A percentile compares a stretch with the other conserved stretches of the same genome.
These are phyloP conservation scores for Corynascus novoguineensis DNA, from an alignment of 495 filamentous ascomycete species.

Conservation along the genomic window DNA sequence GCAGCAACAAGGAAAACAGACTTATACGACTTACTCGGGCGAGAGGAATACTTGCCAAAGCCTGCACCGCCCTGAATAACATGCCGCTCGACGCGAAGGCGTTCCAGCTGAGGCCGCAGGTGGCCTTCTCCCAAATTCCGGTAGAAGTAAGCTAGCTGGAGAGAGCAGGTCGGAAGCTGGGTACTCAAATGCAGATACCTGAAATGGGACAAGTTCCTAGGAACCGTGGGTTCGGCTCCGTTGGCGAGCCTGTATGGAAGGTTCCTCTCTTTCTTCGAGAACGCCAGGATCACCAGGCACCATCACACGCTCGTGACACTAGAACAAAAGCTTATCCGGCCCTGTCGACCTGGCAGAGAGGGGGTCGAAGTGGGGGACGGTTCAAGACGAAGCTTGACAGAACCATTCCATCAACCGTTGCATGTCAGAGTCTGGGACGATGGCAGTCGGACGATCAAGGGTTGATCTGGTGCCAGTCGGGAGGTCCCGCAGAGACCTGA, in stretches of 20 bases:
- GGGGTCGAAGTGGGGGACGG: not conserved
- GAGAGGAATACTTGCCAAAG: slow-evolving; percentile 16
- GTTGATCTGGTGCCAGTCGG: not conserved
- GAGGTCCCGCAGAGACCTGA: slow-evolving; percentile 6
- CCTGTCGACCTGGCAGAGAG: slow-evolving; percentile 6
- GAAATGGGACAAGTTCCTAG: not conserved
- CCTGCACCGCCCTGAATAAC: not conserved
- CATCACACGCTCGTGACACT: not conserved
- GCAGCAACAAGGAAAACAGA: slow-evolving; percentile 7
- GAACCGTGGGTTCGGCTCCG: not conserved
- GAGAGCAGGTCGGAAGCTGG: not conserved
- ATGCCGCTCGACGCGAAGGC: not conserved
- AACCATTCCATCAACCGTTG: not conserved
- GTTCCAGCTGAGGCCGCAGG: too few relatives aligned
- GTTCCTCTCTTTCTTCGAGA: not conserved
- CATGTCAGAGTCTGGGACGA: not conserved
- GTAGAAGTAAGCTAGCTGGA: not conserved
- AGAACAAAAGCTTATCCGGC: slow-evolving; percentile 6
- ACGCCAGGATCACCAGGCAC: not conserved
- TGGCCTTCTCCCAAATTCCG: too few relatives aligned
- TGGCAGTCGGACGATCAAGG: not conserved
- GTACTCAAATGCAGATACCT: too few relatives aligned
- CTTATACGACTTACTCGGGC: slow-evolving; percentile 12
- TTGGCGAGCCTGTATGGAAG: not conserved
- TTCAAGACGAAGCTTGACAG: too few relatives aligned